Base-by-base conservation (phyloP, 1,284 basidiomycete species). In the Trichosporon asahii region DNA sequence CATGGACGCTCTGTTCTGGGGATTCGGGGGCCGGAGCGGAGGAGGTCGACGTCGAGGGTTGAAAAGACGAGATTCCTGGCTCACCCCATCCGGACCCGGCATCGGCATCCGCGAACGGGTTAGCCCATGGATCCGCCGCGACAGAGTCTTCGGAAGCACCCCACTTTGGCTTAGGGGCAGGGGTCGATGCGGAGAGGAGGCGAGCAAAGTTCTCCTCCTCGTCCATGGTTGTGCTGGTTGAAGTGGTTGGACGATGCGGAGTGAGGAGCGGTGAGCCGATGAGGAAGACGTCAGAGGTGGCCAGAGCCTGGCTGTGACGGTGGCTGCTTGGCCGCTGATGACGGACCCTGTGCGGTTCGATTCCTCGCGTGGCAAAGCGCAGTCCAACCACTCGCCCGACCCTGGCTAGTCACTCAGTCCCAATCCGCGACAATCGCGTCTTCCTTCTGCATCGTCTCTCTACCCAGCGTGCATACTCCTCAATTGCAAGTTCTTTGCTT, bases 101-200 rank as follows among this genome's bases (percentile, higher is more conserved):
- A 40, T 66, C 66, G 31, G 70, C 71, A 35, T 76, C 74, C 15
- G 79, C 76, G 76, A 84, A 84, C 27, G 83, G 83, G 74, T 84
- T 83, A 12, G 81, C 82, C 79, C 82, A 84, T 67, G 83, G 81
- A 68, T 83, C 81, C 35, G 72, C 67, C 11, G 66, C 69, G 60
- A 53, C 66, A 57, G 69, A n/a, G 33, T 49, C 53, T 46, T 71
- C 63, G 31, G 64, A 40, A 44, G 66, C 25, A 23, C 29, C n/a
- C 65, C 71, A 72, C 72, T 78, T 78, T n/a, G 80, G 81, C 27
- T 68, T 68, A 23, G 77, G 57, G 8, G 76, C 74, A 3, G 74
- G 67, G 8, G 75, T 75, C 4, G 80, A 79, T 64, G 78, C 77
- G 2, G 80, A 78, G 23, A 82, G 73, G 9, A 82, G 75, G 35